A percentile compares a stretch with the other conserved stretches of the same genome.
Conservation (phyloP, 192 early-diverging fungal species). For the Backusella sp. region DNA sequence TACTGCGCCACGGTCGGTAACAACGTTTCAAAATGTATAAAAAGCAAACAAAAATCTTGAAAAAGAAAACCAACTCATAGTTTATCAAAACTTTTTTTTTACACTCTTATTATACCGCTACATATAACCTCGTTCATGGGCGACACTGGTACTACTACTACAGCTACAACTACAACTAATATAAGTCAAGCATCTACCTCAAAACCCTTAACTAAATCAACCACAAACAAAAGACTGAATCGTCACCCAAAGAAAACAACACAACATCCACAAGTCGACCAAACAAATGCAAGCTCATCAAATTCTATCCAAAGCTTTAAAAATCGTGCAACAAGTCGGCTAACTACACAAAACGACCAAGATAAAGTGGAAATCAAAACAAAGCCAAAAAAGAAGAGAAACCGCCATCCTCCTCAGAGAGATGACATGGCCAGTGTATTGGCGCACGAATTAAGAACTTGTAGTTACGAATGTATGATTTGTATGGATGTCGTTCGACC, state of each 20-base stretch:
- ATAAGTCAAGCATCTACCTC: not conserved
- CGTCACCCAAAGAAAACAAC: not conserved
- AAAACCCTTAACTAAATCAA: not conserved
- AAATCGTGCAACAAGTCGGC: slow-evolving; percentile 10
- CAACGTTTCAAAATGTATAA: not conserved
- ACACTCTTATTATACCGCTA: not conserved
- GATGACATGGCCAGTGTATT: slow-evolving; percentile 64
- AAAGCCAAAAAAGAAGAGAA: slow-evolving; percentile 5
- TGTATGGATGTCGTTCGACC: slow-evolving; percentile 86
- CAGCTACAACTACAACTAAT: not conserved
- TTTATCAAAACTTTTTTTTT: not conserved
- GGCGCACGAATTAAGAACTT: slow-evolving; percentile 59
- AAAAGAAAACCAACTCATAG: not conserved
- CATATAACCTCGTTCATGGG: not conserved
- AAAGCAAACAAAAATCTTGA: not conserved
- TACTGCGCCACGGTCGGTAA: not conserved
- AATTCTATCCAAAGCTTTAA: slow-evolving; percentile 2
- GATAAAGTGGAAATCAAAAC: slow-evolving; percentile 3
- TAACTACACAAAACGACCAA: not conserved
- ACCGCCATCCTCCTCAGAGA: slow-evolving; percentile 1
- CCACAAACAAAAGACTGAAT: not conserved
- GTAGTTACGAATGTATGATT: slow-evolving; percentile 93
- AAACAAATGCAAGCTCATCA: not conserved
- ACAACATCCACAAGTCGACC: not conserved
- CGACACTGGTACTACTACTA: not conserved